Percentiles rank a stretch among this genome's conserved stretches.
Conservation (phyloP, 2,329 filamentous ascomycete species). For the Elsinoe necatrix region DNA sequence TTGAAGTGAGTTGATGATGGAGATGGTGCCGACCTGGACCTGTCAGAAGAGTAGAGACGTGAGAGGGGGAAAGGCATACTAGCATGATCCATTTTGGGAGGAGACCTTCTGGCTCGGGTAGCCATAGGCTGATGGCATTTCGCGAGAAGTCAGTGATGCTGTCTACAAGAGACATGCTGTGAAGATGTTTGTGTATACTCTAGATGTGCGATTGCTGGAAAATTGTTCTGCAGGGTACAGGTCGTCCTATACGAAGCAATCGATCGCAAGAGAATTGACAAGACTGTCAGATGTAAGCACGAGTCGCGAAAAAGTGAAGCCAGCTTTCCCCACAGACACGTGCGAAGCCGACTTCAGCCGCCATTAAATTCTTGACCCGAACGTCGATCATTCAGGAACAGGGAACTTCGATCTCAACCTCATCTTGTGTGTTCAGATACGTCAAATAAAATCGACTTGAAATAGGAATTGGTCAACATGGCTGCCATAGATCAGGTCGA, state of each 20-base stretch:
- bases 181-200: not conserved
- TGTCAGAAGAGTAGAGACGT: slow-evolving; percentile 12
- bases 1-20: slow-evolving; percentile 77
- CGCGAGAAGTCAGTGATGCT: not conserved
- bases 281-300: not conserved
- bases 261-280: not conserved
- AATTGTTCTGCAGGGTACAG: no score
- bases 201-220: no score
- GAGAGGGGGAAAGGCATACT: slow-evolving; percentile 35
- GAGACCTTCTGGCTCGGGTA: slow-evolving; percentile 42
- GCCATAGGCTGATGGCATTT: slow-evolving; percentile 23
- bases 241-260: not conserved
- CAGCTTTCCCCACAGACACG: not conserved
- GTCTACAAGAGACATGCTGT: not conserved
- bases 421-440: not conserved
- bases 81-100: slow-evolving; percentile 59
- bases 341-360: not conserved
- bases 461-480: not conserved
- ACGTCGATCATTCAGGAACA: slow-evolving; percentile 10
- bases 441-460: not conserved
- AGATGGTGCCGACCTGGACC: slow-evolving; percentile 66
- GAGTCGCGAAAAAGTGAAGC: not conserved
- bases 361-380: slow-evolving; percentile 4
- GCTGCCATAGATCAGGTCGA: slow-evolving; percentile 18
- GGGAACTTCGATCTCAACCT: not conserved